Percentiles rank a stretch among this genome's conserved stretches.
phyloP scores from a whole-genome alignment of 2,329 filamentous ascomycete species.

The Rhinocladiella similis region DNA sequence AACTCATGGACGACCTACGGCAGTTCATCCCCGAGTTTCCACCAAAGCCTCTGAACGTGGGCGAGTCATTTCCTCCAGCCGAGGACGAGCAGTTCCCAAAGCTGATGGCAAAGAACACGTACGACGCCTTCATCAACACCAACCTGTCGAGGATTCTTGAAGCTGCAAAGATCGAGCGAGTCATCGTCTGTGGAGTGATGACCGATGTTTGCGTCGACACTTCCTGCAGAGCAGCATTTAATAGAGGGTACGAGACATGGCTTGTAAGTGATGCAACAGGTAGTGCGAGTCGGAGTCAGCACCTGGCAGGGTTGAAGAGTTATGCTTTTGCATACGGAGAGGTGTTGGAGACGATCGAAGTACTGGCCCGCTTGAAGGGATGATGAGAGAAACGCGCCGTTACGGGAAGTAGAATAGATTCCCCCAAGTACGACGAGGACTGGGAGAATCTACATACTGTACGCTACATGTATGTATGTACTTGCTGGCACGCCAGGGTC shows the following conservation, averaged over 20 bases:
- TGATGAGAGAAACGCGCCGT: background rate
- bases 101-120: conserved; percentile 42
- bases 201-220: conserved; percentile 46
- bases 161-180: conserved; percentile 32
- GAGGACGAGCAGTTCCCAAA: conserved; percentile 8
- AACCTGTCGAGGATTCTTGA: conserved; percentile 33
- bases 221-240: conserved; percentile 40
- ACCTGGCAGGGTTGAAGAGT: conserved; percentile 35
- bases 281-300: conserved; percentile 37
- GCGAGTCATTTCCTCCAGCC: conserved; percentile 10
- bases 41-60: background rate
- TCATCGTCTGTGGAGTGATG: conserved; percentile 44
- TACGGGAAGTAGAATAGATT: too few species aligned
- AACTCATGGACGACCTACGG: conserved; percentile 32
- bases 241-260: conserved; percentile 44
- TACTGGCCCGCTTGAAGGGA: conserved; percentile 19
- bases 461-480: too few species aligned
- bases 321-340: conserved; percentile 41
- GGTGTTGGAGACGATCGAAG: conserved; percentile 35
- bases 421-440: too few species aligned
- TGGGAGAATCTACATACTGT: too few species aligned
- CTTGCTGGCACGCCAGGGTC: too few species aligned
- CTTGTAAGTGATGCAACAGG: conserved; percentile 41
- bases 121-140: conserved; percentile 43
- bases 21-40: conserved; percentile 24